Conservation (phyloP, 805 yeast genomes). For the Schwanniomyces pseudopolymorphus region DNA sequence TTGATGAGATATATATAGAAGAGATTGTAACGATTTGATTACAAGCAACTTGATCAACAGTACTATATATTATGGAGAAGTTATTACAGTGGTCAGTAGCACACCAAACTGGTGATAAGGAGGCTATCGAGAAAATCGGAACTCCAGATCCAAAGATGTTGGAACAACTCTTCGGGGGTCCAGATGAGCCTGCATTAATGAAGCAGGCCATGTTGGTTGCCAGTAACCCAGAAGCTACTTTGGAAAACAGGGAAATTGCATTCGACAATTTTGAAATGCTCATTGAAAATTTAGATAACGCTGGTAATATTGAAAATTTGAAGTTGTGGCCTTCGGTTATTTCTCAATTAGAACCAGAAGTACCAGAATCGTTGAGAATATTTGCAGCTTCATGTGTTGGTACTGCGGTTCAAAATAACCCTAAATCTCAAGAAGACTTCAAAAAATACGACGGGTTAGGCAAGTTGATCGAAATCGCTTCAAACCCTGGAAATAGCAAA, state of each 20-base stretch:
- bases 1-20: neutral
- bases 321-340: slow-evolving; percentile 77
- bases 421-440: slow-evolving; percentile 68
- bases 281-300: slow-evolving; percentile 90
- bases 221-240: slow-evolving; percentile 52
- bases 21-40: no score
- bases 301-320: slow-evolving; percentile 84
- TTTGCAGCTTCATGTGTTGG: slow-evolving; percentile 76
- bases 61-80: slow-evolving; percentile 66
- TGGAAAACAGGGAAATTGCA: slow-evolving; percentile 69
- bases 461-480: slow-evolving; percentile 45
- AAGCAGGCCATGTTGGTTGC: slow-evolving; percentile 67
- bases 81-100: slow-evolving; percentile 89
- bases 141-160: slow-evolving; percentile 77
- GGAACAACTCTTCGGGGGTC: slow-evolving; percentile 72
- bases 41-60: neutral
- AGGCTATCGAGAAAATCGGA: slow-evolving; percentile 61
- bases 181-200: slow-evolving; percentile 91
- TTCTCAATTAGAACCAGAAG: slow-evolving; percentile 45
- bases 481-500: slow-evolving; percentile 16
- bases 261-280: slow-evolving; percentile 92
- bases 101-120: slow-evolving; percentile 69
- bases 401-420: slow-evolving; percentile 91
- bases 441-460: slow-evolving; percentile 49
- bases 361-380: slow-evolving; percentile 44